Percentiles rank a stretch among this genome's conserved stretches.
phyloP scores from a whole-genome alignment of 306 rosid genomes.

The Carpinus fangiana region DNA sequence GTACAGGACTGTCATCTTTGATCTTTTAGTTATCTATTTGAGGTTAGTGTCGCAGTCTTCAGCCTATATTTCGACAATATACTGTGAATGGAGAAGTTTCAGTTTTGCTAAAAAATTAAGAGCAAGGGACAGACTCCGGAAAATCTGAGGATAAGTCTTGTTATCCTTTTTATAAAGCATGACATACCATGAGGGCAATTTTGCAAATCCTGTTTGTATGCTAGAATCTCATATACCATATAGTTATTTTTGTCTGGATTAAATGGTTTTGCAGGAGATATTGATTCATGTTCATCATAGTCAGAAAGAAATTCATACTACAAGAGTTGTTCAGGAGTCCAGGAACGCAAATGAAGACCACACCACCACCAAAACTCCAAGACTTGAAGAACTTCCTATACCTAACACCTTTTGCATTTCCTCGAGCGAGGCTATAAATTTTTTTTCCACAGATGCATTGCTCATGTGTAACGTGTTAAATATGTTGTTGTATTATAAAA shows the following conservation, averaged over 20 bases:
- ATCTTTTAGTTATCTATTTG: slow-evolving; percentile 22
- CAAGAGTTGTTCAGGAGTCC: not conserved
- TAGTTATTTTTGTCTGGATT: not conserved
- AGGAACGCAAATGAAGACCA: not conserved
- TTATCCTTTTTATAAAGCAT: not conserved
- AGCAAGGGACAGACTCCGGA: too few species aligned
- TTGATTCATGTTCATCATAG: not conserved
- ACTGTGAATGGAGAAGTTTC: not conserved
- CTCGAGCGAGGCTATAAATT: not conserved
- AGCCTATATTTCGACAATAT: slow-evolving; percentile 21
- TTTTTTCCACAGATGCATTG: not conserved
- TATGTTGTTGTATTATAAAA: not conserved
- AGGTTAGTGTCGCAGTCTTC: slow-evolving; percentile 46
- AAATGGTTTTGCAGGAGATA: slow-evolving; percentile 33
- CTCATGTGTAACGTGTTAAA: not conserved
- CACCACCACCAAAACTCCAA: not conserved
- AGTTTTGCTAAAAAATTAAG: slow-evolving; percentile 3
- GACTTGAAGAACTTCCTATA: not conserved
- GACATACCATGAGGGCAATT: not conserved
- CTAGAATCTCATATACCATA: not conserved
- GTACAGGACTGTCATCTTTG: slow-evolving; percentile 17
- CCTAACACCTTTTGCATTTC: not conserved
- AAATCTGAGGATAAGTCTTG: not conserved
- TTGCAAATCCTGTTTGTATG: not conserved
- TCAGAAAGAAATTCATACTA: not conserved